Base-by-base conservation (phyloP, 208 protist species). In the Trypanosoma boissoni region DNA sequence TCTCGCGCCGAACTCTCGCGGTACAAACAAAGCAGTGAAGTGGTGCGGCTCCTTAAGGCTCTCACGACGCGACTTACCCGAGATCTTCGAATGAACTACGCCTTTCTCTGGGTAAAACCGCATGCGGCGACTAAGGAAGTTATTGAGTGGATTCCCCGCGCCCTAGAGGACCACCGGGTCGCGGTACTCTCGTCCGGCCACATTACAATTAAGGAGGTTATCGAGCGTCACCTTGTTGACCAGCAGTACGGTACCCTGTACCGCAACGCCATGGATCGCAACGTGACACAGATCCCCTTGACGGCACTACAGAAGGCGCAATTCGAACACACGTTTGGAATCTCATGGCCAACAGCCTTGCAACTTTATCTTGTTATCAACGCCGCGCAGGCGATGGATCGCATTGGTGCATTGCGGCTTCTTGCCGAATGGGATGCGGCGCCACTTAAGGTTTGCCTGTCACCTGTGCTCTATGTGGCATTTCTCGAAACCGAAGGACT, bases 51-150 rank as follows among this genome's bases (percentile, higher is more conserved):
- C 16, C 44, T 82, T n/a, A 67, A 70, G 50, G 57, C 57, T 2
- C 60, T 76, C 21, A 58, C 72, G 41, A 63, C 55, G 20, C 66
- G 57, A 2, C 53, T 64, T n/a, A 45, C 42, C 32, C 68, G 75
- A 36, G 68, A 7, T 29, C 50, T 58, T 42, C 55, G 54, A 37
- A 69, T 76, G 52, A 87, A 92, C 51, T 77, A 88, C 49, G 89
- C 76, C 16, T 90, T 95, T 45, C 10, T 95, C 21, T 92, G 86
- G 78, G 60, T 95, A 37, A 83, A 91, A 53, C 89, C 89, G 10
- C 73, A 78, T 56, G 80, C 75, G 20, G 58, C 64, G 28, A 93
- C 69, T 3, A 26, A 69, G 1, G 54, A 55, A 32, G 68, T 93
- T 0, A 34, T 61, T 3, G 67, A 65, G 20, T 73, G 68, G 28